Evolutionary conservation across 306 rosid genomes (phyloP).

Genomic region (Casuarina cunninghamiana): DNA sequence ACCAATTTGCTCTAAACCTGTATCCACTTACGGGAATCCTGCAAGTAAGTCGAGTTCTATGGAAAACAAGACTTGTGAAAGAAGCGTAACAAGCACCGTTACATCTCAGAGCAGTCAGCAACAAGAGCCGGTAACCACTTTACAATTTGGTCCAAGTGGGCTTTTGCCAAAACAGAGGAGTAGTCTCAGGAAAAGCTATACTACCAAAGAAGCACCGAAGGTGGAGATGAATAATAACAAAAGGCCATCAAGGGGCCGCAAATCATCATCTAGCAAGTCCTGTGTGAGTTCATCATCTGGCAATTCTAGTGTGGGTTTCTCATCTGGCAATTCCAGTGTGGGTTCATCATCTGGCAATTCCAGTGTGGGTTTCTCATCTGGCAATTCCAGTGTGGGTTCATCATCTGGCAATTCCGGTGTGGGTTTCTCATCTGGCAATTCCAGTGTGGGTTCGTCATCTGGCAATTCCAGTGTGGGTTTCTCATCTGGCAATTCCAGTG

Average conservation of each 20-base stretch:
- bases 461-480: conserved; percentile 42
- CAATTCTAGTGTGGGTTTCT: conserved; percentile 22
- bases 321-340: conserved; percentile 40
- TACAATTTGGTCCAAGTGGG: conserved; percentile 34
- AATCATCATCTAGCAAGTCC: conserved; percentile 72
- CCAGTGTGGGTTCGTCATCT: conserved; percentile 41
- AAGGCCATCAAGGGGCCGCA: conserved; percentile 44
- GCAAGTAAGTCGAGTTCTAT: conserved; percentile 31
- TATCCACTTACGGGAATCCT: conserved; percentile 26
- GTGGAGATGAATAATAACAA: conserved; percentile 36
- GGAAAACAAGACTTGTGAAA: conserved; percentile 36
- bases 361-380: neutral
- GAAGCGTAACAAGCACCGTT: conserved; percentile 44
- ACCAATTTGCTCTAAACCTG: conserved; percentile 23
- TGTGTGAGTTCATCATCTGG: conserved; percentile 15
- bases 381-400: conserved; percentile 19
- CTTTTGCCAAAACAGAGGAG: conserved; percentile 42
- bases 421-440: no score
- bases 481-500: no score
- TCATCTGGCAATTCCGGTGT: conserved; percentile 57
- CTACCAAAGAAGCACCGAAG: conserved; percentile 40
- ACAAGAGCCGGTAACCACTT: conserved; percentile 41
- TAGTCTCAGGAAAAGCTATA: conserved; percentile 50
- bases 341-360: conserved; percentile 68
- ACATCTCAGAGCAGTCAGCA: conserved; percentile 43